Base-by-base conservation (phyloP, 1,139 yeast species). In the Suhomyces chickasaworum region DNA sequence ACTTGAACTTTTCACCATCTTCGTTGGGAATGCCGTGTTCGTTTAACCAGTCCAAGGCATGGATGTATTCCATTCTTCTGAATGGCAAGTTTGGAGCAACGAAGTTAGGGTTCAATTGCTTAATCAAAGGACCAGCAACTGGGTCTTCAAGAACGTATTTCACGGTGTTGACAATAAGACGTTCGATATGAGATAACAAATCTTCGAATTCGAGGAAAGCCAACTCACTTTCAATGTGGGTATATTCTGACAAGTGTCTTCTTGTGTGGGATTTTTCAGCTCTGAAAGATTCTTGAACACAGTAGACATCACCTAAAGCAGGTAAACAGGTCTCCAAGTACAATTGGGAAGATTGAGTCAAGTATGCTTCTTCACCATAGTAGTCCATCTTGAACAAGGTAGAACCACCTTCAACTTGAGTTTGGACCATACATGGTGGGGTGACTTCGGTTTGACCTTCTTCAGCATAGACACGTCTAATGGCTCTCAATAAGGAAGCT, bases 351-450 rank as follows among this genome's bases (percentile, higher is more conserved):
- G 97, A 88, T 73, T 95, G 99, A 18, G 99, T 95, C 63, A 95
- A 78, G 71, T 77, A 95, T 13, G 99, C 99, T 67, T 91, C 95
- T 74, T 93, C 96, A 42, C 97, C 98, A 66, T 95, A 95, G 75
- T 95, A 95, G 66, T 89, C 87, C 77, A 95, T 77, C 60, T 86
- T 84, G 76, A 95, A 95, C 64, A 95, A 78, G 15, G 99, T 95
- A 29, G 97, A 87, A 45, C 99, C 99, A 67, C 99, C 99, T 75
- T 95, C 99, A 50, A 95, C 99, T 75, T 93, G 98, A 38, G 97
- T 91, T 74, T 95, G 99, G 49, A 95, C 99, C 98, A 95, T 91
- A 73, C 98, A 91, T 61, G 99, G 99, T 41, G 99, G 98, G 32
- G 98, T 93, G 50, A 95, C 97, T 76, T 95, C 99, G 39, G 83